phyloP scores from a whole-genome alignment of 371 early-diverging fungal species.

The Amoeboradix gromovi region DNA sequence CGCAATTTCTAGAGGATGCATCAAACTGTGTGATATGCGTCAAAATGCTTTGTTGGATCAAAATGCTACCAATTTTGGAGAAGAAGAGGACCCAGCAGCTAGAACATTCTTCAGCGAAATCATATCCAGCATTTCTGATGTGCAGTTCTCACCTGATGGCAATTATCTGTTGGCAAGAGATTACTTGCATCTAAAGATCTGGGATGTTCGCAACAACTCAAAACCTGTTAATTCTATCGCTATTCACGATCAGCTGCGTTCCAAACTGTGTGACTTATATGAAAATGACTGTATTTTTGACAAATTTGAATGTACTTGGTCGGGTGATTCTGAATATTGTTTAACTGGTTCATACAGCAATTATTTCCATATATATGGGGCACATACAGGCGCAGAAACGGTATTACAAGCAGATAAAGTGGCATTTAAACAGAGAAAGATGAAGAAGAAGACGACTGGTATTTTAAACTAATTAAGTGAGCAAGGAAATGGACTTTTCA shows the following conservation, averaged over 20 bases:
- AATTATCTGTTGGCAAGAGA: conserved; percentile 83
- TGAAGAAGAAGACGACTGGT: conserved; percentile 12
- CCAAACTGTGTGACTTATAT: conserved; percentile 80
- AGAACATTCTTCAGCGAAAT: conserved; percentile 93
- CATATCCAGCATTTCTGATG: conserved; percentile 81
- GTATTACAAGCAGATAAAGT: conserved; percentile 84
- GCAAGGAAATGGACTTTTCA: conserved; percentile 41
- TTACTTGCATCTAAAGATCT: conserved; percentile 76
- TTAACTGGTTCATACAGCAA: conserved; percentile 92
- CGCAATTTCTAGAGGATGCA: conserved; percentile 87
- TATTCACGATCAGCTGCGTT: conserved; percentile 71
- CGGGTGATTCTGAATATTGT: conserved; percentile 32
- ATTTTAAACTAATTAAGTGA: conserved; percentile 16
- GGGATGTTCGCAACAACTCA: conserved; percentile 89
- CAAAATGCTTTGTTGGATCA: conserved; percentile 72
- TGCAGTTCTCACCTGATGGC: conserved; percentile 77
- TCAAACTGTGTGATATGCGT: conserved; percentile 88
- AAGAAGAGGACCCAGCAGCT: conserved; percentile 51
- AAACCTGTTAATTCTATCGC: conserved; percentile 70
- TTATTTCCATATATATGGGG: conserved; percentile 57
- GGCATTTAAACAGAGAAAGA: conserved; percentile 42
- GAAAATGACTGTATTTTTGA: conserved; percentile 97
- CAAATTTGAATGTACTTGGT: conserved; percentile 88
- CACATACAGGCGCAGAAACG: conserved; percentile 26
- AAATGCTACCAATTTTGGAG: conserved; percentile 57